These are phyloP conservation scores for Scleroderma bovista DNA, from an alignment of 768 basidiomycete species.

Conservation along the genomic window DNA sequence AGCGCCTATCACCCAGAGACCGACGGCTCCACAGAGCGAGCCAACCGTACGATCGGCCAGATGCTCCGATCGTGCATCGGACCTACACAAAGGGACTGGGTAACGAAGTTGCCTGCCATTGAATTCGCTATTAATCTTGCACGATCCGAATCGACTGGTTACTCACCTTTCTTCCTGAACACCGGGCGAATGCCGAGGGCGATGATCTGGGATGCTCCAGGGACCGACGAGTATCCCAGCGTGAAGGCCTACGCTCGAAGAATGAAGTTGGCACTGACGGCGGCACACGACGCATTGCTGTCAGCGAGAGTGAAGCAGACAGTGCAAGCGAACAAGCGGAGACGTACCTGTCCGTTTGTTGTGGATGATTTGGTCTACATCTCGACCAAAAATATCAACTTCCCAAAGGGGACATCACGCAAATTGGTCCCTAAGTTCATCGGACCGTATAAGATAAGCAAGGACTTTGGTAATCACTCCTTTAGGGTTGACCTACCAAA, in stretches of 20 bases:
- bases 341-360: constrained; percentile 10
- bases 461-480: background rate
- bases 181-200: constrained; percentile 23
- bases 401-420: constrained; percentile 22
- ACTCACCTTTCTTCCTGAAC: constrained; percentile 32
- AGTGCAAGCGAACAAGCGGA: constrained; percentile 18
- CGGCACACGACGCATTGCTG: constrained; percentile 23
- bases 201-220: constrained; percentile 23
- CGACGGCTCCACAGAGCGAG: background rate
- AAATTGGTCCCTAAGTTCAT: constrained; percentile 34
- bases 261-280: constrained; percentile 16
- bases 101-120: constrained; percentile 20
- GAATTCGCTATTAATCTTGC: constrained; percentile 36
- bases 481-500: background rate
- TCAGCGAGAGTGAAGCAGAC: background rate
- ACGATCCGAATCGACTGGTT: constrained; percentile 27
- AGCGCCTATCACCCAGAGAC: constrained; percentile 7
- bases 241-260: constrained; percentile 15
- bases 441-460: constrained; percentile 18
- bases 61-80: background rate
- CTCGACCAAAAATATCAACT: constrained; percentile 21
- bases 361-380: constrained; percentile 25
- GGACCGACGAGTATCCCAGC: constrained; percentile 17
- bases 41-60: background rate
- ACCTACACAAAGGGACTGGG: constrained; percentile 12